Conservation (phyloP, 2,329 filamentous ascomycete genomes). For the Orbilia javanica region DNA sequence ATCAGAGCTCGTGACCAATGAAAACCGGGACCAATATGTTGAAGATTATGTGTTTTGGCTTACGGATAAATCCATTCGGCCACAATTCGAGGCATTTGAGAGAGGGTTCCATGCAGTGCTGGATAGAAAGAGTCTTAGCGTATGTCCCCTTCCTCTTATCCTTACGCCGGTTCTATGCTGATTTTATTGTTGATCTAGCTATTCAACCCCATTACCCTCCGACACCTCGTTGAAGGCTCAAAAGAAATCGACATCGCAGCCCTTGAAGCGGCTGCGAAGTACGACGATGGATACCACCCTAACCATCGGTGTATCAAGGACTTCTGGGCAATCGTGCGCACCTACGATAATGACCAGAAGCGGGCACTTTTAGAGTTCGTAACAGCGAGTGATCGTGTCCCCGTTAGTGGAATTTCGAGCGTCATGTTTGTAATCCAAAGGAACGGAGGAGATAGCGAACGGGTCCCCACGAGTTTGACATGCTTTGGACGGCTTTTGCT, state of each 20-base stretch:
- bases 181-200: constrained; percentile 65
- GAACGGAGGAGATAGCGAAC: constrained; percentile 73
- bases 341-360: constrained; percentile 77
- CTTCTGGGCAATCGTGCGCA: constrained; percentile 85
- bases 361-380: constrained; percentile 89
- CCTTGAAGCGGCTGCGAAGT: constrained; percentile 78
- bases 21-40: constrained; percentile 82
- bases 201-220: constrained; percentile 78
- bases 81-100: constrained; percentile 84
- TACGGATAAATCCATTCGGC: constrained; percentile 79
- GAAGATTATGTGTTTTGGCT: constrained; percentile 87
- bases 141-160: constrained; percentile 61
- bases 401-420: constrained; percentile 84
- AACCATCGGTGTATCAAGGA: constrained; percentile 77
- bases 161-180: neutral
- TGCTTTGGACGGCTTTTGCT: constrained; percentile 91
- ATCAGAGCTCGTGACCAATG: constrained; percentile 77
- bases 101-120: constrained; percentile 83
- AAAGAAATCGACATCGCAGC: constrained; percentile 82
- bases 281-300: constrained; percentile 81
- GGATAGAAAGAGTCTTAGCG: constrained; percentile 75
- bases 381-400: constrained; percentile 89
- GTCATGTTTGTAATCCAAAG: constrained; percentile 86
- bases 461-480: constrained; percentile 86
- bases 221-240: constrained; percentile 83